Evolutionary conservation across 345 rosid species (phyloP).

Genomic region (Citrus reticulata): DNA sequence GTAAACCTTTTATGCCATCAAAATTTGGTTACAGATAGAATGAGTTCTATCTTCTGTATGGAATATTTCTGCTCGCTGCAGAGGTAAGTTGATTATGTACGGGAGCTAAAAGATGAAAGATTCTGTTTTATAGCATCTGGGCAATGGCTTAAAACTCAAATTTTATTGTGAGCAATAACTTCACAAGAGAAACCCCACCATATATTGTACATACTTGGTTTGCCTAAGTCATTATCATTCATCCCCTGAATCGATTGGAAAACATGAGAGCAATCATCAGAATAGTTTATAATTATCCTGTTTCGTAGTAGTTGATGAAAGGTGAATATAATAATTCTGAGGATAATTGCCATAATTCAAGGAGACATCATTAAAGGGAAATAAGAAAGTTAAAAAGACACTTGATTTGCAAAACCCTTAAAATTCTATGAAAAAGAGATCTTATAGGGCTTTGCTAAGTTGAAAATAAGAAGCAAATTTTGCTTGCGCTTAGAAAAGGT

Average conservation of each 20-base stretch:
- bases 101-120: neutral
- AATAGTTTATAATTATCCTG: conserved; percentile 13
- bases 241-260: conserved; percentile 6
- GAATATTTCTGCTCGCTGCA: neutral
- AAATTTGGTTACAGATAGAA: too few relatives aligned
- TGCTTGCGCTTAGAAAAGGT: neutral
- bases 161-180: neutral
- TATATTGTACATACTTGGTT: neutral
- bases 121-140: neutral
- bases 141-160: neutral
- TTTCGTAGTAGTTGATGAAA: conserved; percentile 20
- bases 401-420: neutral
- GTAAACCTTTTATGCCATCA: neutral
- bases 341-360: conserved; percentile 27
- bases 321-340: conserved; percentile 15
- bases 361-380: conserved; percentile 17
- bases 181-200: conserved; percentile 12
- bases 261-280: neutral
- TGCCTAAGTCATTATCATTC: neutral
- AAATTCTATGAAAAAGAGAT: neutral
- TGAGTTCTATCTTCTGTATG: neutral
- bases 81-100: neutral
- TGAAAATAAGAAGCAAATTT: neutral
- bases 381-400: neutral
- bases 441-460: neutral